These are phyloP conservation scores for Pinus taeda DNA, from an alignment of 75 land plant genomes.

Conservation along the genomic window DNA sequence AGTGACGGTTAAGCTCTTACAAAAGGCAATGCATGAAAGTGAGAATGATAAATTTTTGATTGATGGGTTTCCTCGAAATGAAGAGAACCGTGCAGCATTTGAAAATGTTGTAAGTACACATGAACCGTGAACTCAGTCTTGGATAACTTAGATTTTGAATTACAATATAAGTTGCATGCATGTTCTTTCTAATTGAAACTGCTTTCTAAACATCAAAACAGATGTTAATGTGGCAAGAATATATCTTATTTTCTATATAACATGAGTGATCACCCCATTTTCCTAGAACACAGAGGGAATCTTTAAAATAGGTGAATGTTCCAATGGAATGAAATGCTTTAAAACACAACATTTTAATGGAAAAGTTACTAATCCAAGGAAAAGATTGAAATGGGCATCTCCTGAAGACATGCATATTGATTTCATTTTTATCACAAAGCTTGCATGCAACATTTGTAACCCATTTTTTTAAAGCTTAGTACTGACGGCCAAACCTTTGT, in stretches of 20 bases:
- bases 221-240: too few species aligned
- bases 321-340: too few species aligned
- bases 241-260: too few species aligned
- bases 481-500: too few species aligned
- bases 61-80: constrained; percentile 98
- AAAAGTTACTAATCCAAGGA: background rate
- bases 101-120: constrained; percentile 59
- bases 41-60: constrained; percentile 86
- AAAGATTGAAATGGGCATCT: background rate
- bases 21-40: constrained; percentile 76
- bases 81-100: constrained; percentile 95
- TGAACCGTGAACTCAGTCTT: background rate
- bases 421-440: background rate
- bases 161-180: background rate
- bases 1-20: constrained; percentile 89
- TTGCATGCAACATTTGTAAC: too few species aligned
- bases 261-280: too few species aligned
- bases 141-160: background rate
- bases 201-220: too few species aligned
- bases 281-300: too few species aligned
- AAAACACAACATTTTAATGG: background rate
- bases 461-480: too few species aligned
- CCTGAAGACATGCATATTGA: background rate
- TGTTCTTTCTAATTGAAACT: background rate
- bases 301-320: too few species aligned